phyloP scores from a whole-genome alignment of 148 eudicot genomes.

The Cornus kousa region DNA sequence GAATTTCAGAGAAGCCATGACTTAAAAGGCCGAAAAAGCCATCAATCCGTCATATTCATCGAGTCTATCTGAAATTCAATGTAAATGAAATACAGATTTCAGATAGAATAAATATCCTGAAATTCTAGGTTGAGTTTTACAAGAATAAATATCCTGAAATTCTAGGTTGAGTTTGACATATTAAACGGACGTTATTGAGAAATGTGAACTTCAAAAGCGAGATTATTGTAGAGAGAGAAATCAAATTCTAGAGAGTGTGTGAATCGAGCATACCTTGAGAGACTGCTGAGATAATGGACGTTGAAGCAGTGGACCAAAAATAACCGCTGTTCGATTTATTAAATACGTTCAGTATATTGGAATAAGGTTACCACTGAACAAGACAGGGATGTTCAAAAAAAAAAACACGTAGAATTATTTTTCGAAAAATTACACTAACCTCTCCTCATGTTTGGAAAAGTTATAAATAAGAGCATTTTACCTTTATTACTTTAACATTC shows the following conservation, averaged over 20 bases:
- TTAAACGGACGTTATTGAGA: neutral
- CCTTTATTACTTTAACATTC: too few relatives aligned
- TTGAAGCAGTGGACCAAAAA: neutral
- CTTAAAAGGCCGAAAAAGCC: neutral
- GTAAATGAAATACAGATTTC: neutral
- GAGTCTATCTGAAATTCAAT: neutral
- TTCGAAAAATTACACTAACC: too few relatives aligned
- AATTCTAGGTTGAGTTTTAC: neutral
- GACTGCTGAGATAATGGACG: neutral
- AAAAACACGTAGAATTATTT: too few relatives aligned
- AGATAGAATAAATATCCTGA: neutral
- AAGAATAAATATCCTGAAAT: neutral
- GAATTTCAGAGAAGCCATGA: slow-evolving; percentile 49
- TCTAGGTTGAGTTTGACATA: neutral
- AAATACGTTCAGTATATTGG: too few relatives aligned
- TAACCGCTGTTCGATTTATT: neutral
- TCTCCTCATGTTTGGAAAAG: too few relatives aligned
- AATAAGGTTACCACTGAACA: too few relatives aligned
- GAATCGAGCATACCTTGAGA: neutral
- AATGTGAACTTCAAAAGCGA: neutral
- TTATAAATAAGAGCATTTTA: too few relatives aligned
- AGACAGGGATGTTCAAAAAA: too few relatives aligned
- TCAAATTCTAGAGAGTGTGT: neutral
- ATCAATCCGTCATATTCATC: neutral
- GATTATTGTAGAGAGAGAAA: neutral